phyloP scores from a whole-genome alignment of 805 yeast species.

The Starmerella floris region DNA sequence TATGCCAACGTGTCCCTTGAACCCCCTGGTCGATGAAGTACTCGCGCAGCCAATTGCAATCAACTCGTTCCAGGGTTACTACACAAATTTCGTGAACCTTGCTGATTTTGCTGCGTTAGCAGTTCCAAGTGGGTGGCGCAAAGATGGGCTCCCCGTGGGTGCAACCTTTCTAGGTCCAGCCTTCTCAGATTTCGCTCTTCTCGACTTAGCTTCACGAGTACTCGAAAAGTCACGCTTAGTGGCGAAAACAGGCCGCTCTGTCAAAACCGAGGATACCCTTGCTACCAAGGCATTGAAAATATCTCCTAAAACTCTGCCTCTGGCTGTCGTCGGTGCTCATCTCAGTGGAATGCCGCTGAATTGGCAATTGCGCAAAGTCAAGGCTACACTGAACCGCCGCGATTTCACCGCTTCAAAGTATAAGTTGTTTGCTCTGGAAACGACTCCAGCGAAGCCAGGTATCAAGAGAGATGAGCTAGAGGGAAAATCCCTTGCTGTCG shows the following conservation, averaged over 20 bases:
- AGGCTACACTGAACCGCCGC: slow-evolving; percentile 53
- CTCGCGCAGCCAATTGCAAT: slow-evolving; percentile 63
- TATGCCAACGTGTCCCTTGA: slow-evolving; percentile 90
- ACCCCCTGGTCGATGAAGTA: slow-evolving; percentile 67
- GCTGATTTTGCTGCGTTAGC: slow-evolving; percentile 89
- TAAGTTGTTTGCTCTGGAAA: slow-evolving; percentile 60
- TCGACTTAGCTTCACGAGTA: slow-evolving; percentile 68
- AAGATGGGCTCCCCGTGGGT: slow-evolving; percentile 84
- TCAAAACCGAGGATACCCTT: slow-evolving; percentile 27
- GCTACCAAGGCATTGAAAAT: background rate
- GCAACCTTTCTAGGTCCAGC: slow-evolving; percentile 70
- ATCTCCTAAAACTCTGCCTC: slow-evolving; percentile 36
- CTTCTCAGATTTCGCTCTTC: slow-evolving; percentile 77
- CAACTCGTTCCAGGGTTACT: slow-evolving; percentile 92
- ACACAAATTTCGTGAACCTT: slow-evolving; percentile 91
- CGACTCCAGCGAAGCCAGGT: slow-evolving; percentile 83
- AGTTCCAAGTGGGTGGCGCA: slow-evolving; percentile 76
- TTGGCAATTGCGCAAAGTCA: slow-evolving; percentile 82
- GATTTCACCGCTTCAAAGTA: slow-evolving; percentile 63
- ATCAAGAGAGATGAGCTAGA: slow-evolving; percentile 45
- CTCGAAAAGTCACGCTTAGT: slow-evolving; percentile 36
- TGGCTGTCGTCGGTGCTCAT: slow-evolving; percentile 97
- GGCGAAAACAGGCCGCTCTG: slow-evolving; percentile 39
- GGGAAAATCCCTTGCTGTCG: slow-evolving; percentile 44
- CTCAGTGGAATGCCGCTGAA: slow-evolving; percentile 75